Evolutionary conservation across 495 filamentous ascomycete genomes (phyloP), one percentile per base, ranked within the genome.

Genomic region (Talaromyces proteolyticus): DNA sequence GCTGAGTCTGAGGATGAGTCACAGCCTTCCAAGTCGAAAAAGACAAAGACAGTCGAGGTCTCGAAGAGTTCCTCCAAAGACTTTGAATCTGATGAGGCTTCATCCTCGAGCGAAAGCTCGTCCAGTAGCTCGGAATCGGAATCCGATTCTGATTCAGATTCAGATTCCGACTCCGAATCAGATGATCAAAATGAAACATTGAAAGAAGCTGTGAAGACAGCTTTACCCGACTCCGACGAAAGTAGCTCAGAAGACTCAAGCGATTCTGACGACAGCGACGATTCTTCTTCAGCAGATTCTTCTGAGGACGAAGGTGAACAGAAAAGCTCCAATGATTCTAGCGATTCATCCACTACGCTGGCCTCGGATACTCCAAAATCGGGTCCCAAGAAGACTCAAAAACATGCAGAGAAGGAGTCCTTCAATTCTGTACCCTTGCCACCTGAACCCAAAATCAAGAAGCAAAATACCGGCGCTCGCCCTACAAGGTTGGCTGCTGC

Each of bases 121-220:
- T 55, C 60, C 18, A 52, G 54, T 11, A 58, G 69, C 6, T 63
- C 61, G 18, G 60, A 56, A 24, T 52, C 53, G 10, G 56, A 55
- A 36, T 58, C 56, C 11, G 49, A 45, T 17, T 62, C 75, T 1
- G 58, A 60, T 14, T 68, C 70, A 3, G 55, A 56, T 10, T 55
- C 53, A 12, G 47, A 51, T 43, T 53, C 52, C 12, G 55, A 56
- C 20, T 64, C 58, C n/a, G 53, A 60, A 21, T 57, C 53, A 7
- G 71, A 73, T 47, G 63, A 63, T 14, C 56, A 64, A 50, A 55
- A 64, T 23, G 65, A 72, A 41, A 65, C 67, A 39, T 54, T 73
- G 47, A 76, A 77, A 51, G 65, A 70, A 24, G 80, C 79, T 1
- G 72, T 68, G 23, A 73, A 77, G 56, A 78, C 78, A 17, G 74